Base-by-base conservation (phyloP, 257 asterid genomes). In the Ballota nigra region DNA sequence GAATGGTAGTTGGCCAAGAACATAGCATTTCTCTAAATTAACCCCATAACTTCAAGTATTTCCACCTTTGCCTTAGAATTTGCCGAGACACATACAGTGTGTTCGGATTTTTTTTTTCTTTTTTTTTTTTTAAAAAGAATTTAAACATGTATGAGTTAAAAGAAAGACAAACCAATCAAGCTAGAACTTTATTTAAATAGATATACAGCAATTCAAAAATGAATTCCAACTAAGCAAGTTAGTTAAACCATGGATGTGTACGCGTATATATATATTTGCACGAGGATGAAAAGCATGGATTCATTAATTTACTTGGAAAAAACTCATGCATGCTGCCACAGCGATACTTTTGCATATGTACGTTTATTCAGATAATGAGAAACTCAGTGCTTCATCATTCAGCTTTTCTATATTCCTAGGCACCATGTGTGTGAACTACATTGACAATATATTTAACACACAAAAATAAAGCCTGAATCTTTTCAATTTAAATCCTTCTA, bases 341-440 rank as follows among this genome's bases (percentile, higher is more conserved):
- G 71, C 83, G 78, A 80, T 78, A 75, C 63, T 78, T 81, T 72
- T 34, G 84, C 85, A 79, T 61, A 75, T 36, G 13, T 52, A 78
- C 75, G 64, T 67, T 59, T 41, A 80, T 76, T 72, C 80, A 79
- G 52, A 83, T 69, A 69, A 88, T 76, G 83, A 83, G 33, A 79
- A 79, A 51, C 78, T 73, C 72, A 69, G 18, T 75, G 16, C 66
- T 68, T 49, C 85, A 72, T 78, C 33, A 19, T 59, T 59, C 41
- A 20, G 38, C 20, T 61, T 41, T 73, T 63, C 66, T 70, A 69
- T 82, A 79, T 77, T 71, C 80, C 75, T 38, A 70, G 86, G 91
- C 97, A 85, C 83, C 77, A 87, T 83, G 79, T 26, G 94, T 85
- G 91, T 90, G 95, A 89, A 64, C 85, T 56, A 38, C 36, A 51